Percentiles rank a stretch among this genome's conserved stretches.
Evolutionary conservation across 2,329 filamentous ascomycete genomes (phyloP).

Genomic region (Diaporthe ampelina): DNA sequence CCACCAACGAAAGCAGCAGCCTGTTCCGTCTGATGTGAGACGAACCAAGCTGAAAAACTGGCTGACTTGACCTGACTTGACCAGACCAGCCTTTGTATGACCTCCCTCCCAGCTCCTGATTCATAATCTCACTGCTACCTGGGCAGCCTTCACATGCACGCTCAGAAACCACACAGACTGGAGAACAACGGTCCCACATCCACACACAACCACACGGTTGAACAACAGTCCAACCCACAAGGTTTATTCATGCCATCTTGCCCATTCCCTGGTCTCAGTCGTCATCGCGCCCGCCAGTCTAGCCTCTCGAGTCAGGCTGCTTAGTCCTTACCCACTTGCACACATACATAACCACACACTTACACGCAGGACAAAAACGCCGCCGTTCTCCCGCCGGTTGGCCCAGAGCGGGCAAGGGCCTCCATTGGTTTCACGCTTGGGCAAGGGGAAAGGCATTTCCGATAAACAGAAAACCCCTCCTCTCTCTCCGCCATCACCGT

Average conservation of each 20-base stretch:
- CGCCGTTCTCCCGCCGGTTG: conserved; percentile 19
- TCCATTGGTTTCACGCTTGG: conserved; percentile 22
- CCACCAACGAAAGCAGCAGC: background rate
- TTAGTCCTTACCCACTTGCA: background rate
- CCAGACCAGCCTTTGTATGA: conserved; percentile 8
- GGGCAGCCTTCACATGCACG: conserved; percentile 20
- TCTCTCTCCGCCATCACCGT: background rate
- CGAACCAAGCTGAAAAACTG: conserved; percentile 1
- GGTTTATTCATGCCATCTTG: conserved; percentile 11
- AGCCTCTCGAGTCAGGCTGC: conserved; percentile 6
- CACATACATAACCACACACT: background rate
- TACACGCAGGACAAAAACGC: background rate
- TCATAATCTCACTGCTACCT: background rate
- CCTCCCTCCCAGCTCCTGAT: conserved; percentile 28
- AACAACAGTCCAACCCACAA: conserved; percentile 16
- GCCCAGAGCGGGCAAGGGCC: conserved; percentile 7
- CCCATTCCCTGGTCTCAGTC: background rate
- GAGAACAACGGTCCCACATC: background rate
- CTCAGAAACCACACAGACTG: background rate
- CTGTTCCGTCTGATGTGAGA: conserved; percentile 17
- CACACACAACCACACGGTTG: background rate
- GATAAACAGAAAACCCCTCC: background rate
- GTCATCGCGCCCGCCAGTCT: background rate
- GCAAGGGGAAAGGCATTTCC: background rate
- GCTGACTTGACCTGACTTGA: conserved; percentile 13